Percentiles rank a stretch among this genome's conserved stretches.
Conservation (phyloP, 306 rosid genomes). For the Adenanthera pavonina region DNA sequence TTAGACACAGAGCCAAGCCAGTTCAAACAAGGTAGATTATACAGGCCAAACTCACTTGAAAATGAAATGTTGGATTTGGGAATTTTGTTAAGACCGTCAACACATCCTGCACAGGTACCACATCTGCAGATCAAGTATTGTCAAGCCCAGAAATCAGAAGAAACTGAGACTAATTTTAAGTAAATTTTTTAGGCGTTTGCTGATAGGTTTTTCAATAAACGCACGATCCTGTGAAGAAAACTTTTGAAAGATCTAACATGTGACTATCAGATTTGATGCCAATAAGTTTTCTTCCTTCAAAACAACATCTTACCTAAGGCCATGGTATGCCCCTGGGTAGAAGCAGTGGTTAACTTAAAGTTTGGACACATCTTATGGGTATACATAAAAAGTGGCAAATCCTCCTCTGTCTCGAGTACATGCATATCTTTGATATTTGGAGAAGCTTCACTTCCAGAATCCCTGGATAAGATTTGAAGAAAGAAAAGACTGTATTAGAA, state of each 20-base stretch:
- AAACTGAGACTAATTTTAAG: neutral
- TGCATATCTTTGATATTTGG: slow-evolving; percentile 38
- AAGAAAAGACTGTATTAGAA: neutral
- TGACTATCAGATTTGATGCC: neutral
- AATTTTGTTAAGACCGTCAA: slow-evolving; percentile 52
- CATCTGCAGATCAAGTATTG: slow-evolving; percentile 8
- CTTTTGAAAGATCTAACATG: neutral
- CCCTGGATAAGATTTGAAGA: slow-evolving; percentile 44
- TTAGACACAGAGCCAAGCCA: neutral
- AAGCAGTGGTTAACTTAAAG: slow-evolving; percentile 29
- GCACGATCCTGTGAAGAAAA: neutral
- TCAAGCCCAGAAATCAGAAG: slow-evolving; percentile 11
- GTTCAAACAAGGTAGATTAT: slow-evolving; percentile 15
- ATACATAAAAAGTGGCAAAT: slow-evolving; percentile 62
- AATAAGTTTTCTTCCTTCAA: neutral
- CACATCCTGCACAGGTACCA: slow-evolving; percentile 53
- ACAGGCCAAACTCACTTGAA: slow-evolving; percentile 57
- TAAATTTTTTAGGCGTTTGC: neutral
- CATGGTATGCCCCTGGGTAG: slow-evolving; percentile 37
- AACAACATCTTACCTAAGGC: slow-evolving; percentile 47
- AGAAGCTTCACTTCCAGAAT: slow-evolving; percentile 24
- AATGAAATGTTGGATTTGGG: slow-evolving; percentile 64
- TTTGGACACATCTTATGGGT: slow-evolving; percentile 43
- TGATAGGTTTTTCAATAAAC: neutral
- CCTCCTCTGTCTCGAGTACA: slow-evolving; percentile 42